Evolutionary conservation across 148 eudicot genomes (phyloP).

Genomic region (Oxyria digyna): DNA sequence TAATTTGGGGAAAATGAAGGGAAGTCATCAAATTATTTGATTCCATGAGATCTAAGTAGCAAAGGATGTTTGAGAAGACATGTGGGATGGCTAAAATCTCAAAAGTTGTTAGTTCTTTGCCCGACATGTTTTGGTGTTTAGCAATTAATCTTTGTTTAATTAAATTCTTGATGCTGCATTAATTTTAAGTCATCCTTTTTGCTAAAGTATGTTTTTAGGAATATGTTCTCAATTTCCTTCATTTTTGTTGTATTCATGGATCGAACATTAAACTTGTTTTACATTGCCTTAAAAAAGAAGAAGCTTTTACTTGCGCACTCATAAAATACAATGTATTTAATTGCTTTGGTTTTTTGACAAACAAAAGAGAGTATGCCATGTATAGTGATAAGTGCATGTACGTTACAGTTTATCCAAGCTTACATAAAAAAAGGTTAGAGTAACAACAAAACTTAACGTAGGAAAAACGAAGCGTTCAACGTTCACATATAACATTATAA

Average conservation of each 20-base stretch:
- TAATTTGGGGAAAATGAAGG: background rate
- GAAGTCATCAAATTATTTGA: background rate
- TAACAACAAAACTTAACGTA: no score
- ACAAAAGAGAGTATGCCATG: no score
- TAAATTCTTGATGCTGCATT: background rate
- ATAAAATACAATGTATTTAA: no score
- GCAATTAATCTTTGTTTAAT: background rate
- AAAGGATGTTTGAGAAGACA: background rate
- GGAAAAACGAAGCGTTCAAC: no score
- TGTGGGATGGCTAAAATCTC: background rate
- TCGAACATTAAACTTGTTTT: background rate
- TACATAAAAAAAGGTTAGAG: no score
- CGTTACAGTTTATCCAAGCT: no score
- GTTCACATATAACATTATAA: no score
- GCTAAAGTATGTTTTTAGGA: constrained; percentile 2
- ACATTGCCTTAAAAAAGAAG: no score
- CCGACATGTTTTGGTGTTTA: constrained; percentile 7
- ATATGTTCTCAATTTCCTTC: background rate
- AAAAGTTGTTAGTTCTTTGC: background rate
- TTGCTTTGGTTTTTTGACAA: no score
- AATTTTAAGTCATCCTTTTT: background rate
- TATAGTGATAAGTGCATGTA: no score
- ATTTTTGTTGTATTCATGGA: background rate
- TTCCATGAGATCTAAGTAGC: background rate
- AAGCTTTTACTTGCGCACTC: no score